Evolutionary conservation across 2,329 filamentous ascomycete species (phyloP).

Genomic region (Epichloe aotearoae): DNA sequence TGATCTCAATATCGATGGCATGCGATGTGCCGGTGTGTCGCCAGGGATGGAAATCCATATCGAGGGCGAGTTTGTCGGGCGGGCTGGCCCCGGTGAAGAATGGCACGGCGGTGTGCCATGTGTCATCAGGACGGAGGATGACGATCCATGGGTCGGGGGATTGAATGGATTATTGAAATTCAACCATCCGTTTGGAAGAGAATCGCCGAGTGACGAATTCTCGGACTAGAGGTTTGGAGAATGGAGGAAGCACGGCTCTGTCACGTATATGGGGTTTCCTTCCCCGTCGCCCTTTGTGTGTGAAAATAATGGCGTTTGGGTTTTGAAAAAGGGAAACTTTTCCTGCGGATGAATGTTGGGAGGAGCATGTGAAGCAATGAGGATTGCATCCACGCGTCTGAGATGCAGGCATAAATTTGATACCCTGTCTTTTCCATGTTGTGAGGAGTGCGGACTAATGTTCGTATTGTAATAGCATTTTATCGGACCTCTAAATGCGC

Average conservation of each 20-base stretch:
- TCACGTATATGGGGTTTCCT: too few relatives aligned
- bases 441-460: too few relatives aligned
- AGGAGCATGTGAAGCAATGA: neutral
- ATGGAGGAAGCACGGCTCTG: neutral
- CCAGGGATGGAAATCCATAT: conserved; percentile 79
- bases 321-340: too few relatives aligned
- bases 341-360: too few relatives aligned
- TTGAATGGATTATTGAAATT: conserved; percentile 91
- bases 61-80: conserved; percentile 66
- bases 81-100: conserved; percentile 26
- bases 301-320: neutral
- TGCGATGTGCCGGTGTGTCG: conserved; percentile 51
- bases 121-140: conserved; percentile 62
- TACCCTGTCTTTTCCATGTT: neutral
- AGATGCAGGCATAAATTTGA: neutral
- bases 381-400: neutral
- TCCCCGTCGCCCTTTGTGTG: too few relatives aligned
- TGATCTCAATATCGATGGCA: conserved; percentile 69
- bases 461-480: too few relatives aligned
- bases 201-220: conserved; percentile 18
- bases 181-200: conserved; percentile 79
- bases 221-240: conserved; percentile 11
- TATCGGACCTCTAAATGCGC: too few relatives aligned
- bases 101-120: conserved; percentile 80
- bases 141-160: conserved; percentile 97